Evolutionary conservation across 2,329 filamentous ascomycete genomes (phyloP).

Genomic region (Aspergillus hortae): DNA sequence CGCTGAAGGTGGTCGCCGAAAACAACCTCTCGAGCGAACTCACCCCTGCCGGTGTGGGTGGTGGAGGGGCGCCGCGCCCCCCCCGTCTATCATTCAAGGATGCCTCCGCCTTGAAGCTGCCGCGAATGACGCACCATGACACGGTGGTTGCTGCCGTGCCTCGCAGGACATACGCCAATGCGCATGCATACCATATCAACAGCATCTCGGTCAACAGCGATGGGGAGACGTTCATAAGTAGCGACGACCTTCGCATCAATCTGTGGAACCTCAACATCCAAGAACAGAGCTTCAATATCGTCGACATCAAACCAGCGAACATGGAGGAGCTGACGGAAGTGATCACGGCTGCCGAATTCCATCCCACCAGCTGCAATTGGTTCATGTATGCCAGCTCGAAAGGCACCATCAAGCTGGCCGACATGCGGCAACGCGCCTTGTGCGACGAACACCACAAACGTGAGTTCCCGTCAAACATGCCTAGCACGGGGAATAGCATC

Average conservation of each 20-base stretch:
- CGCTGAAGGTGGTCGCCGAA: constrained; percentile 95
- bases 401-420: constrained; percentile 96
- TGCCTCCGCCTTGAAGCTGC: constrained; percentile 81
- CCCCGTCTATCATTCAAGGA: constrained; percentile 74
- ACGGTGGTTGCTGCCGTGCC: constrained; percentile 96
- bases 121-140: constrained; percentile 94
- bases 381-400: constrained; percentile 99
- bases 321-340: constrained; percentile 99
- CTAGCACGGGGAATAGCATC: not conserved
- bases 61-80: constrained; percentile 71
- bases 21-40: constrained; percentile 96
- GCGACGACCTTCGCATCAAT: constrained; percentile 95
- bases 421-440: constrained; percentile 95
- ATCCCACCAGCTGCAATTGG: constrained; percentile 96
- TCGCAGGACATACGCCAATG: constrained; percentile 93
- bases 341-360: constrained; percentile 96
- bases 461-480: constrained; percentile 48
- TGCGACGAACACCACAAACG: constrained; percentile 95
- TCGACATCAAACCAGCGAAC: constrained; percentile 98
- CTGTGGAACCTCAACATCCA: constrained; percentile 99
- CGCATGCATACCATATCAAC: constrained; percentile 99
- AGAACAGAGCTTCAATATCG: constrained; percentile 99
- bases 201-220: constrained; percentile 99
- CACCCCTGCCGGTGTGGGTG: constrained; percentile 68
- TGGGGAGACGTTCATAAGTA: constrained; percentile 98